Evolutionary conservation across 495 filamentous ascomycete species (phyloP).

Genomic region (Staphylotrichum tortipilum): DNA sequence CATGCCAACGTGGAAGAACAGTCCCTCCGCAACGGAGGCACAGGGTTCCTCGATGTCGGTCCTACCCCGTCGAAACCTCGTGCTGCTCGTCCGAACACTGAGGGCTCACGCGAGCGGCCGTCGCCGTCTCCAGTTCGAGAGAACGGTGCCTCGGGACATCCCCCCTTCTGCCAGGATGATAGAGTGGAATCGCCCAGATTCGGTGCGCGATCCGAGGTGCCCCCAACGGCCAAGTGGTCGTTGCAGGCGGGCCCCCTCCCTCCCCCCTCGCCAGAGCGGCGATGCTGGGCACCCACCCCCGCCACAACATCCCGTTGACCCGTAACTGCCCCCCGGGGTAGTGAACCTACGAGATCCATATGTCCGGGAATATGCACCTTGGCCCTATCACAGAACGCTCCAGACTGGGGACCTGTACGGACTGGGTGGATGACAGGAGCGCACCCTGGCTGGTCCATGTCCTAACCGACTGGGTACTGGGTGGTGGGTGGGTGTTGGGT

Average conservation of each 20-base stretch:
- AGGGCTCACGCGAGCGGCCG: conserved; percentile 6
- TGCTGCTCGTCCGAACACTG: not conserved
- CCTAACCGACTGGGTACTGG: too few species aligned
- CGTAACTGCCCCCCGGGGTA: not conserved
- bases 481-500: not conserved
- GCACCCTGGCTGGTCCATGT: not conserved
- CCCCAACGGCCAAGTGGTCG: not conserved
- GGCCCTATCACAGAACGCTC: conserved; percentile 5
- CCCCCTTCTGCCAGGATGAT: too few species aligned
- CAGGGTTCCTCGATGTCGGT: not conserved
- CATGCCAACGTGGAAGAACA: not conserved
- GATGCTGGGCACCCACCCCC: not conserved
- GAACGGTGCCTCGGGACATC: not conserved
- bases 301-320: conserved; percentile 2
- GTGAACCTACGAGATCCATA: not conserved
- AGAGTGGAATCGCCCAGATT: too few species aligned
- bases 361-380: conserved; percentile 2
- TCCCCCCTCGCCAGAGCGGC: too few species aligned
- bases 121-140: not conserved
- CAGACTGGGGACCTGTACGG: conserved; percentile 1
- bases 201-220: conserved; percentile 1
- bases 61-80: not conserved
- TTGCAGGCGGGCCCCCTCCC: not conserved
- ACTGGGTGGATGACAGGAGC: not conserved
- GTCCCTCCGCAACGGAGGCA: not conserved